Conservation (phyloP, 495 filamentous ascomycete genomes). For the Aspergillus wentii region DNA sequence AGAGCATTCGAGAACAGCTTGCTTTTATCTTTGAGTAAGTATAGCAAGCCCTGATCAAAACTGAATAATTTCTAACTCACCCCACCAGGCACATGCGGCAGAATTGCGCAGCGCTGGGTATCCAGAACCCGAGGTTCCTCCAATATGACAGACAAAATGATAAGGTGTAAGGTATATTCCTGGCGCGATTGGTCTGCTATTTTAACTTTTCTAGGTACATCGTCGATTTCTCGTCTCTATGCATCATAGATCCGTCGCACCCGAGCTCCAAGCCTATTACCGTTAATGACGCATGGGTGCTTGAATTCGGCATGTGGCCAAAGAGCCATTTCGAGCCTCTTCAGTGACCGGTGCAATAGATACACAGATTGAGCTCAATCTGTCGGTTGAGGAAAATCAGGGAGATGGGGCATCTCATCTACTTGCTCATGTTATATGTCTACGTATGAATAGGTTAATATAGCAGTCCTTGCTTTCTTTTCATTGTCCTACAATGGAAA, state of each 20-base stretch:
- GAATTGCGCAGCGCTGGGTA: not conserved
- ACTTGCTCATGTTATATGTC: too few species aligned
- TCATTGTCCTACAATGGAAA: too few species aligned
- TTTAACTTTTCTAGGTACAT: not conserved
- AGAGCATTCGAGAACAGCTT: not conserved
- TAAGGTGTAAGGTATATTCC: not conserved
- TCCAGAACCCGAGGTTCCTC: not conserved
- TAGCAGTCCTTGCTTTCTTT: too few species aligned
- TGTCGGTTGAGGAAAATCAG: too few species aligned
- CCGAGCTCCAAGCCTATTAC: not conserved
- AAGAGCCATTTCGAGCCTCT: too few species aligned
- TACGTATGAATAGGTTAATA: too few species aligned
- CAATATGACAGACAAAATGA: not conserved
- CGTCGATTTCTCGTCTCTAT: not conserved
- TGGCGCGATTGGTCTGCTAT: too few species aligned
- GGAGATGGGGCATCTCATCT: too few species aligned
- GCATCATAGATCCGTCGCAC: not conserved
- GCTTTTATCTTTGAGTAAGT: not conserved
- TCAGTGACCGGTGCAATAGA: too few species aligned
- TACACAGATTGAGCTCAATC: too few species aligned
- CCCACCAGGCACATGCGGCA: not conserved
- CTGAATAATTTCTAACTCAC: not conserved
- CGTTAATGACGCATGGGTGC: not conserved
- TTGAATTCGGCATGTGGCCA: not conserved
- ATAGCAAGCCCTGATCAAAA: too few species aligned